Base-by-base conservation (phyloP, 2,329 filamentous ascomycete species). In the Monilinia vaccinii-corymbosi region DNA sequence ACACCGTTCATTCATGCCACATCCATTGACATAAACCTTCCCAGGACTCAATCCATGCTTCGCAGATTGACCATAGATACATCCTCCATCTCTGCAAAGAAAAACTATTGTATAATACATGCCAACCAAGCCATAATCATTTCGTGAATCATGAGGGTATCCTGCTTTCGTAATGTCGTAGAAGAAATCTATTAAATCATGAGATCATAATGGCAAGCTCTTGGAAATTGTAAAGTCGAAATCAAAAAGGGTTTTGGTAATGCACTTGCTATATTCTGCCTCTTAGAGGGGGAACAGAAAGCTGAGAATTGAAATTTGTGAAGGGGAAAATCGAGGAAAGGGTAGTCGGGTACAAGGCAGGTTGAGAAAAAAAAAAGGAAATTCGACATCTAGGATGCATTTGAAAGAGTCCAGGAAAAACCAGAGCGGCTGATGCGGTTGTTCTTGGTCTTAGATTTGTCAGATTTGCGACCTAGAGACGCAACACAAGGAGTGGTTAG, bases 381-480 rank as follows among this genome's bases (percentile, higher is more conserved):
- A 23, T 8, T 28, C 28, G 9, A 32, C 18, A 13, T 11, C 23
- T 36, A 46, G 23, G 44, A 56, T 36, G 18, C 16, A 32, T 60
- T 40, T 55, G n/a, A 55, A 32, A 55, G 38, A 31, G 38, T 34
- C 57, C 57, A 60, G 23, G 49, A 31, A 13, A 60, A 55, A 10
- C 57, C 49, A 9, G 57, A 55, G 49, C 49, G 57, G 21, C 49
- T 60, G 13, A 45, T 28, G 5, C 57, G 57, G n/a, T 47, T 50
- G 11, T 18, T 55, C 32, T 38, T 60, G 23, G 49, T 18, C 23
- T 55, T 55, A 28, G 28, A 13, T 4, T 45, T 55, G 13, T 55
- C 51, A 16, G 38, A 55, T 44, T 55, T 55, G 25, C 44, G 47
- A 55, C 57, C 57, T 60, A 60, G 23, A 60, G 23, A 23, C 32